Base-by-base conservation (phyloP, 352 stramenopile species). In the Phytophthora boehmeriae region DNA sequence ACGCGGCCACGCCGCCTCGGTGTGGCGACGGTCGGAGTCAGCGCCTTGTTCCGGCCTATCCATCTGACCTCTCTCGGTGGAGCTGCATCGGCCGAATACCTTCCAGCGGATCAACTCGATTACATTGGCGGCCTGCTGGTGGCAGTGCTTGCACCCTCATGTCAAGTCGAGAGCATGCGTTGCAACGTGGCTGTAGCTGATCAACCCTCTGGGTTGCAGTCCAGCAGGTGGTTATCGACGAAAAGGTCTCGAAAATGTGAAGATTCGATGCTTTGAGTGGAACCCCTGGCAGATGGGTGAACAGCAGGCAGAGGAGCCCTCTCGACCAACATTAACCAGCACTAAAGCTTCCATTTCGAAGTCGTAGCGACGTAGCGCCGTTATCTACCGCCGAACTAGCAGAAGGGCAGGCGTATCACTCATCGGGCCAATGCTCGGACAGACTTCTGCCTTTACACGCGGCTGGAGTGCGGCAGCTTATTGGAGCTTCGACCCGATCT, bases 331-430 rank as follows among this genome's bases (percentile, higher is more conserved):
- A 42, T 42, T 13, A 13, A 38, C 10, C 35, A 20, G 58, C 35
- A 34, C 32, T 54, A 49, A 56, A 48, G 20, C 28, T 63, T 71
- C 63, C 44, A 68, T 22, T 44, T 66, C 32, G 25, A 30, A 30
- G 58, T 67, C 44, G 60, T 68, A 34, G 22, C 14, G 36, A 45
- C 63, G 63, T 71, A 59, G 8, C 55, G 47, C 54, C 41, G 47
- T 48, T 43, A 20, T 47, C 22, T 45, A 30, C 3, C 3, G 25
- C 6, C 3, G 25, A 30, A 30, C 25, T 30, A 6, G 25, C 25
- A 30, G 25, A 30, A 30, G 25, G 6, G 25, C 25, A 6, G 6
- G 25, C 25, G 25, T 3, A 30, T 30, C 25, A 30, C 25, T 46
- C 25, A 30, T 30, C 25, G 25, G 25, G 32, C 27, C 35, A 17